Conservation (phyloP, 2,329 filamentous ascomycete species). For the Pestalotiopsis sp. region DNA sequence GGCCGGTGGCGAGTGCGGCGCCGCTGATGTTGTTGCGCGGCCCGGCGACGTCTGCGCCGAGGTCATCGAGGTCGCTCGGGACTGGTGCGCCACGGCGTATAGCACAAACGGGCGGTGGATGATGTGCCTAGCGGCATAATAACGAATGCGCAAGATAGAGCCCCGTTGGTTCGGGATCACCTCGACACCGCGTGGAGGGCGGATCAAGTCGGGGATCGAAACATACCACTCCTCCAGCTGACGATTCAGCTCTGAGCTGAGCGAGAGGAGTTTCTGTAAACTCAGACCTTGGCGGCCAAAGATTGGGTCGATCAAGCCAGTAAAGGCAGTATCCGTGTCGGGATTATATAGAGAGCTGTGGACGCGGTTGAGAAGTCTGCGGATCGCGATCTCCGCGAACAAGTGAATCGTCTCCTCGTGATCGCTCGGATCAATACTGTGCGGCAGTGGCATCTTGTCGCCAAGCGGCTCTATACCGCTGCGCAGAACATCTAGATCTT, state of each 20-base stretch:
- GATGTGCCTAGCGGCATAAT: conserved; percentile 71
- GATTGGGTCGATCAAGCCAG: conserved; percentile 23
- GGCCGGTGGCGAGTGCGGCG: neutral
- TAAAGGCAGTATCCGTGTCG: conserved; percentile 24
- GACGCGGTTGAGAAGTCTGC: conserved; percentile 44
- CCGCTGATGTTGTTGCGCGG: neutral
- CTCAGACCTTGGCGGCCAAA: conserved; percentile 28
- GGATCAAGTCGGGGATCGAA: conserved; percentile 37
- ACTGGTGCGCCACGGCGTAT: conserved; percentile 26
- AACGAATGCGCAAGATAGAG: conserved; percentile 70
- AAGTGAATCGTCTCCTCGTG: conserved; percentile 39
- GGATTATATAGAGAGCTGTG: conserved; percentile 42
- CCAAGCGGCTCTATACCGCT: conserved; percentile 40
- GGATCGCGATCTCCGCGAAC: conserved; percentile 43
- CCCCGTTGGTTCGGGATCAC: conserved; percentile 64
- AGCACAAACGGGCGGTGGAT: conserved; percentile 65
- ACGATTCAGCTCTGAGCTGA: conserved; percentile 39
- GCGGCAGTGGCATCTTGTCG: conserved; percentile 37
- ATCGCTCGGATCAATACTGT: conserved; percentile 32
- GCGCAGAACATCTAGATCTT: conserved; percentile 55
- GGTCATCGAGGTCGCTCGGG: conserved; percentile 9
- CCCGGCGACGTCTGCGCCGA: neutral
- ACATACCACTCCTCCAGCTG: conserved; percentile 41
- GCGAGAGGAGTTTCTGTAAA: conserved; percentile 31
- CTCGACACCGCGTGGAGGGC: conserved; percentile 59